Evolutionary conservation across 23 red algal genomes (phyloP), one percentile per base, ranked within the genome.

Genomic region (Pyropia yezoensis): DNA sequence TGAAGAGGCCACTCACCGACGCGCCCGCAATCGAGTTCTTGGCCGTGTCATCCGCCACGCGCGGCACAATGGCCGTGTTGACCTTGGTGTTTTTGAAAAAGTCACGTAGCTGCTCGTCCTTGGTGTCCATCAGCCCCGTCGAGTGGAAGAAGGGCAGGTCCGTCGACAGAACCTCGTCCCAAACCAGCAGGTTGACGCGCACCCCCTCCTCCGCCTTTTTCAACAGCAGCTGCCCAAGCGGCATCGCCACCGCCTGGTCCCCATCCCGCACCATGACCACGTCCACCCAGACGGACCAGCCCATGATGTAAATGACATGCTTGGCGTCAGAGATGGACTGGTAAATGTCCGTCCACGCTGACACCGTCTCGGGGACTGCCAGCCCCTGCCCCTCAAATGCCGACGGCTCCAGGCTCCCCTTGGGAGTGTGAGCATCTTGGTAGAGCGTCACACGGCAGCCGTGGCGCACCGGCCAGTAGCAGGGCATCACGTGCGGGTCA

Each of bases 161-260:
- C 23, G 69, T 83, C 22, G 79, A 83, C 27, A 83, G 74, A 0
- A 83, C 79, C 52, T 83, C 79, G 52, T 83, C 79, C 79, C 79
- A 83, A 21, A 83, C 79, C 28, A 83, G 67, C 14, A 83, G 69
- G 67, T 74, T 60, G 16, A 83, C 79, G 33, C 58, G 52, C 51
- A 83, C 32, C 5, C 79, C 79, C 51, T 61, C 52, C 5, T 59
- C 70, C 49, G 79, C 79, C 59, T 83, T 83, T 32, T 34, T 58
- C 28, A 74, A 39, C 29, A 83, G 33, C 14, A 83, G 69, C 50
- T 83, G 61, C 18, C 79, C 79, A n/a, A 83, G 68, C 16, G 58
- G 63, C 56, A 83, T 27, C 14, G 47, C 50, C 3, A 29, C 50
- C 52, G 54, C 59, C 21, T 71, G 30, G 18, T 54, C 59, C 51